Conservation (phyloP, 2,329 filamentous ascomycete species). For the Fusarium penzigii region DNA sequence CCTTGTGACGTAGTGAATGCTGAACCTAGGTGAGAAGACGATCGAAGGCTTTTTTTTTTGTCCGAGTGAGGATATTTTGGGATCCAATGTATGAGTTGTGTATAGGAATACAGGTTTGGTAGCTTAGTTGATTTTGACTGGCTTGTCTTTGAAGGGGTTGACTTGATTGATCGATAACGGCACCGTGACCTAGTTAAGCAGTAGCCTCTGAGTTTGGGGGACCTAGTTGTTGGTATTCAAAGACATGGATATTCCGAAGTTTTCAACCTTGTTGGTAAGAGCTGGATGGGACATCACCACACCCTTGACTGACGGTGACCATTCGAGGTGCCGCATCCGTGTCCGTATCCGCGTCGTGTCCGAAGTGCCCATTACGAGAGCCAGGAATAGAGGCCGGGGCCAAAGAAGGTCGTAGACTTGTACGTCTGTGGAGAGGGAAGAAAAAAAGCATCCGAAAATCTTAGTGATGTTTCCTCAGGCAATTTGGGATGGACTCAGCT, state of each 20-base stretch:
- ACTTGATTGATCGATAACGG: constrained; percentile 24
- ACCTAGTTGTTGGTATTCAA: not conserved
- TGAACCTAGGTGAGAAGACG: constrained; percentile 23
- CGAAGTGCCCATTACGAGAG: not conserved
- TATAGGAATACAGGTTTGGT: not conserved
- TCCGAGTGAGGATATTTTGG: not conserved
- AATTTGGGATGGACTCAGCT: constrained; percentile 31
- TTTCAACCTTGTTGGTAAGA: constrained; percentile 15
- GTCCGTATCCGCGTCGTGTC: not conserved
- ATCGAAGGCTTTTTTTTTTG: not conserved
- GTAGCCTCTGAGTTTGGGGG: not conserved
- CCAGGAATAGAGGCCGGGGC: constrained; percentile 10
- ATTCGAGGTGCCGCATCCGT: too few relatives aligned
- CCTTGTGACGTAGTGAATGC: constrained; percentile 29
- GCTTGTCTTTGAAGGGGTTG: not conserved
- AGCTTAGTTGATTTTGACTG: not conserved
- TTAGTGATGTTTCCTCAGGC: constrained; percentile 28
- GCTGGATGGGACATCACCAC: constrained; percentile 7
- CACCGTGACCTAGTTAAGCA: constrained; percentile 28
- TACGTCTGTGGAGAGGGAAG: constrained; percentile 23
- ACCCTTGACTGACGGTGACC: too few relatives aligned
- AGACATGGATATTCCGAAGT: constrained; percentile 12
- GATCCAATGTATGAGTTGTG: not conserved
- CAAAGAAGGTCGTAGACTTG: constrained; percentile 23
- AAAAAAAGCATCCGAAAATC: constrained; percentile 21